Base-by-base conservation (phyloP, 2,329 filamentous ascomycete genomes). In the Aspergillus uvarum region DNA sequence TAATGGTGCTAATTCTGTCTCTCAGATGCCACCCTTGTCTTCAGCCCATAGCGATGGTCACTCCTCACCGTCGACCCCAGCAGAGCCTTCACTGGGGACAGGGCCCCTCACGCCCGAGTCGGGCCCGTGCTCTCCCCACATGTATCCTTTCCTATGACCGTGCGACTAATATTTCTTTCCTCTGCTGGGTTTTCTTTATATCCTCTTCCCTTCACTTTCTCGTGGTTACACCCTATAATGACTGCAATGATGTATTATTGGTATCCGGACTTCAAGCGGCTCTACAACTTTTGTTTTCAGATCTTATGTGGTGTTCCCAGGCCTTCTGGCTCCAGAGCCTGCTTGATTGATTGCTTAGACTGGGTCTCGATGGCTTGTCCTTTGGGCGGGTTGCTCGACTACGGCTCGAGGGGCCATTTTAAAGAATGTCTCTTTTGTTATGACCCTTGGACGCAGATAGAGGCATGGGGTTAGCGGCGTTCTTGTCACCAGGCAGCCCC, bases 31-130 rank as follows among this genome's bases (percentile, higher is more conserved):
- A 64, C 67, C 73, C 54, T 65, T 75, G 63, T 70, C 69, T 58
- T 71, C 72, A 60, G 68, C 73, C 54, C 76, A 75, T 58, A 69
- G 75, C 47, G 74, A 77, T 65, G 75, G 77, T 59, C 70, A 74
- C 42, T 78, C 77, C 56, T 70, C 69, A 24, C 65, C 75, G 53
- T 76, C 76, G 21, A 77, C 76, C n/a, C 79, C 79, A 48, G 71
- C 76, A 22, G 74, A 74, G 56, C 69, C 70, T 47, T 76, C 76
- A 38, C 65, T 75, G 51, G 72, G 74, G 59, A 69, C 70, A 19
- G 76, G 75, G 54, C 78, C 78, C 52, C 67, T 76, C 31, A 81
- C 78, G 5, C 79, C 78, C 19, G 69, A 77, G 51, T 78, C 76
- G 7, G 70, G 69, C 32, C 71, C 72, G n/a, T 73, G 73, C 60